Evolutionary conservation across 169 alveolate genomes (phyloP), one percentile per base, ranked within the genome.

Genomic region (Eimeria maxima): DNA sequence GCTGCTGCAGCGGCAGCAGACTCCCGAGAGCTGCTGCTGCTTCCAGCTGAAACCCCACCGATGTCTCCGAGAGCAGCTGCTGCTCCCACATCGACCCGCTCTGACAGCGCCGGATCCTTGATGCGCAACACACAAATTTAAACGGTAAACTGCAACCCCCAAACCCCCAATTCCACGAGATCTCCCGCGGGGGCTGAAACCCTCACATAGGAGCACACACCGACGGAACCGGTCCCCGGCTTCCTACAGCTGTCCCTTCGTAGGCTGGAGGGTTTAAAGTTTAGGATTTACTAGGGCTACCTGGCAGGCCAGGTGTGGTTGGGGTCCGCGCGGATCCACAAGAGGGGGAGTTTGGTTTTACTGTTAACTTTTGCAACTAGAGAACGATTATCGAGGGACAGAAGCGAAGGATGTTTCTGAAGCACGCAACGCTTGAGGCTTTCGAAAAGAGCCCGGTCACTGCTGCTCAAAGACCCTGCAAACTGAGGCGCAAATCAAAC

Each of bases 41-140:
- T 76, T 98, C 99, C 29, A 98, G 78, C 76, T 97, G 98, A 4
- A 97, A 53, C 67, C 81, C 96, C 6, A 97, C 92, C 91, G 97
- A 97, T 65, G 97, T 98, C 78, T 98, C 99, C 83, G 97, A 97
- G 80, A 96, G 86, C 81, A 98, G 94, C 97, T 98, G 99, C 95
- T 98, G 99, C 95, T 97, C 98, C 99, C 99, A 98, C 99, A 98
- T 98, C 55, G 95, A 81, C 24, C 91, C 86, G 83, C 96, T 93
- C 76, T 93, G 96, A 33, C 94, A 93, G 20, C 96, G 98, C 88
- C 93, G 98, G 76, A 96, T 97, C 93, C 97, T 98, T 76, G 38
- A 33, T 33, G 38, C 38, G 38, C 38, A 33, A 33, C 38, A 33
- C 38, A 33, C 38, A 33, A 33, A 33, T 33, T 33, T 33, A 33